phyloP scores from a whole-genome alignment of 2,329 filamentous ascomycete genomes.

The Immersiporthe knoxdaviesiana region DNA sequence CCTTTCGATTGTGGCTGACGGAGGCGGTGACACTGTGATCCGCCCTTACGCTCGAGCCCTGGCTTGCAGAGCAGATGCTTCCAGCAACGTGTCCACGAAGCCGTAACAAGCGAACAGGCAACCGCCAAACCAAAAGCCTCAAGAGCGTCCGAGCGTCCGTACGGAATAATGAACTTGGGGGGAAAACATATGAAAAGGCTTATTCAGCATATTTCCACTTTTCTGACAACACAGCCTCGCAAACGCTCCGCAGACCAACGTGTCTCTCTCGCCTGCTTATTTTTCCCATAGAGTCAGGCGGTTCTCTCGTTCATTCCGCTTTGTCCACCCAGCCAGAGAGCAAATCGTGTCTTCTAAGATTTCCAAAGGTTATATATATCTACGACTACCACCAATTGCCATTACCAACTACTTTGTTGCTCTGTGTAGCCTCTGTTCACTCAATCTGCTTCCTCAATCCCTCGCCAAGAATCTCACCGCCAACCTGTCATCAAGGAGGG shows the following conservation, averaged over 20 bases:
- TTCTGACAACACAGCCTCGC: constrained; percentile 12
- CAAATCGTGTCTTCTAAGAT: not conserved
- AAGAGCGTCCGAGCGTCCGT: not conserved
- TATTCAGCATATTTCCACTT: constrained; percentile 22
- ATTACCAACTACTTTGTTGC: not conserved
- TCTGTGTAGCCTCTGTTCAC: not conserved
- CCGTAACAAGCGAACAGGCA: not conserved
- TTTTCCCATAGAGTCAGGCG: not conserved
- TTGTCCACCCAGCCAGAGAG: not conserved
- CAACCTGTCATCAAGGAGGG: not conserved
- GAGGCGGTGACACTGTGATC: not conserved
- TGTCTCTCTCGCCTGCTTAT: constrained; percentile 14
- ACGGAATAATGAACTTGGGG: not conserved
- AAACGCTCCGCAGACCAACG: not conserved
- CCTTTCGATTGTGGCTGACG: not conserved
- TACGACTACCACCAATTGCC: not conserved
- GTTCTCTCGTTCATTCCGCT: too few relatives aligned
- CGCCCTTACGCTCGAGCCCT: not conserved
- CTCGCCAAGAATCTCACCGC: not conserved
- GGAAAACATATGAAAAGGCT: constrained; percentile 1
- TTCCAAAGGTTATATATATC: not conserved
- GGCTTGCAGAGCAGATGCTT: not conserved
- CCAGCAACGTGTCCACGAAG: not conserved
- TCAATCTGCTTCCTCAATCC: not conserved
- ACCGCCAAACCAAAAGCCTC: not conserved